phyloP scores from a whole-genome alignment of 225 moss, liverwort and hornwort genomes.

The Asterella californica region DNA sequence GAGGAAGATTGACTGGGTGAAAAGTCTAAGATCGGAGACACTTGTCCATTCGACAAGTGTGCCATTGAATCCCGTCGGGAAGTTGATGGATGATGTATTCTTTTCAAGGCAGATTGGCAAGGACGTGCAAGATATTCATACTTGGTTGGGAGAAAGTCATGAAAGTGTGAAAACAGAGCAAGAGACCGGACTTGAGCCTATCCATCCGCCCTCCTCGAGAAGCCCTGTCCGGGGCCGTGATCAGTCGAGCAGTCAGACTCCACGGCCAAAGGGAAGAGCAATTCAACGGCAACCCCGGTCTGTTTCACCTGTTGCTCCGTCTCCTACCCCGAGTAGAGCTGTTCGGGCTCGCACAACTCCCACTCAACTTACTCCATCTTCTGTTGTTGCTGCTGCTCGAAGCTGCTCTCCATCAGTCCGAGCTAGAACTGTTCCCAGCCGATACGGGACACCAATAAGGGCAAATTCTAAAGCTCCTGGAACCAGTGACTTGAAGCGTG shows the following conservation, averaged over 20 bases:
- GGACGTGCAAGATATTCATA: slow-evolving; percentile 30
- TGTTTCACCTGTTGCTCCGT: background rate
- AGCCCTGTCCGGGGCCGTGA: background rate
- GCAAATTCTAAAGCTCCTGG: background rate
- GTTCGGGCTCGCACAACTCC: slow-evolving; percentile 20
- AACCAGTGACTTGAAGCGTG: background rate
- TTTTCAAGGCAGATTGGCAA: slow-evolving; percentile 23
- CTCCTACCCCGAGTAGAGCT: background rate
- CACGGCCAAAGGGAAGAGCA: background rate
- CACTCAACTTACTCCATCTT: background rate
- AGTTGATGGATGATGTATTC: slow-evolving; percentile 21
- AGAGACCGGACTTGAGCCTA: background rate
- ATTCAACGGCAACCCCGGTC: background rate
- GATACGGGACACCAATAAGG: slow-evolving; percentile 32
- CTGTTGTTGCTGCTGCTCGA: slow-evolving; percentile 10
- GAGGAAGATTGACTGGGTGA: slow-evolving; percentile 76
- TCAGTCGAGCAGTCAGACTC: background rate
- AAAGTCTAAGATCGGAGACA: slow-evolving; percentile 51
- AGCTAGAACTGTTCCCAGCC: slow-evolving; percentile 28
- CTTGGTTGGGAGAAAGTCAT: slow-evolving; percentile 33
- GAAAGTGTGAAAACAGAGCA: background rate
- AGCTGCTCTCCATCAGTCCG: slow-evolving; percentile 26
- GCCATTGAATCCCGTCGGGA: background rate
- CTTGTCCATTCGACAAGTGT: slow-evolving; percentile 9
- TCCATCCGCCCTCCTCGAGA: background rate